Percentiles rank a stretch among this genome's conserved stretches.
phyloP scores from a whole-genome alignment of 768 basidiomycete genomes.

The Lyophyllum semitale region DNA sequence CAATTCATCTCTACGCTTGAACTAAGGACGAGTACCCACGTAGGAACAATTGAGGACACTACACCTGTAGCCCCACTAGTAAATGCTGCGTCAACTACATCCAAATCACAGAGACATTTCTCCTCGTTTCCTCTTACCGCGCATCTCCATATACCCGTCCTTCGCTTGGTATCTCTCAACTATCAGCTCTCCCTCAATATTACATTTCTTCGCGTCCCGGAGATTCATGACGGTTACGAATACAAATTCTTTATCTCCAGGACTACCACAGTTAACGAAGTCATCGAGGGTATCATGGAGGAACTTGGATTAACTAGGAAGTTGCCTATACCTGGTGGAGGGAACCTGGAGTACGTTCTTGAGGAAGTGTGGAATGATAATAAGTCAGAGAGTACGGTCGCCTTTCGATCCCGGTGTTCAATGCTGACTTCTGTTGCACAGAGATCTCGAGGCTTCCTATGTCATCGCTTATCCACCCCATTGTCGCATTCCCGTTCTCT shows the following conservation, averaged over 20 bases:
- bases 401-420: slow-evolving; percentile 1
- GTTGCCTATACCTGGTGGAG: slow-evolving; percentile 68
- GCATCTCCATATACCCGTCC: slow-evolving; percentile 62
- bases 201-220: slow-evolving; percentile 68
- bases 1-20: background rate
- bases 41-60: slow-evolving; percentile 53
- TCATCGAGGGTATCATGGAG: slow-evolving; percentile 50
- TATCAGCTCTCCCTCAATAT: slow-evolving; percentile 54
- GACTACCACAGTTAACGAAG: slow-evolving; percentile 53
- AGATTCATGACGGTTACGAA: slow-evolving; percentile 72
- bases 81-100: slow-evolving; percentile 35
- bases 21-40: background rate
- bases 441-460: slow-evolving; percentile 46
- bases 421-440: slow-evolving; percentile 23
- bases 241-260: slow-evolving; percentile 69
- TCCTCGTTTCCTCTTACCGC: slow-evolving; percentile 70
- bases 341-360: slow-evolving; percentile 69
- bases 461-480: slow-evolving; percentile 42
- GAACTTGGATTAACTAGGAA: slow-evolving; percentile 72
- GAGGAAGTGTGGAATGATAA: slow-evolving; percentile 67
- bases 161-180: slow-evolving; percentile 76
- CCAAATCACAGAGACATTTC: slow-evolving; percentile 52
- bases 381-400: slow-evolving; percentile 53
- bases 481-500: slow-evolving; percentile 40
- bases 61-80: slow-evolving; percentile 55